These are phyloP conservation scores for Petunia secreta DNA, from an alignment of 257 asterid genomes.

Conservation along the genomic window DNA sequence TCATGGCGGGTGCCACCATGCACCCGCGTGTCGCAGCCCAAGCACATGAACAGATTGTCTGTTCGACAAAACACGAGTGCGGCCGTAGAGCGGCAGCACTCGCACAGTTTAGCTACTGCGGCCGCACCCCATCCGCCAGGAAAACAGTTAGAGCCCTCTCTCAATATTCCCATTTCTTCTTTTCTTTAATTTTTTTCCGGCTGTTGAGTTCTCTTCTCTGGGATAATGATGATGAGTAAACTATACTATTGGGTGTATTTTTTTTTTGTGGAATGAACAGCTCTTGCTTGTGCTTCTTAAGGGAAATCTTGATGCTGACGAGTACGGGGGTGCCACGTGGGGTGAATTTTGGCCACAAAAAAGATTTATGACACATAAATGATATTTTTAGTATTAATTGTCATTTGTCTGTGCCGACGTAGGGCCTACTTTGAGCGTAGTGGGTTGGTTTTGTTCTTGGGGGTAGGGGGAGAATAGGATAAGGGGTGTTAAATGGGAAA, in stretches of 20 bases:
- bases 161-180: constrained; percentile 31
- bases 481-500: constrained; percentile 6
- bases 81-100: constrained; percentile 61
- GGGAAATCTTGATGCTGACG: constrained; percentile 46
- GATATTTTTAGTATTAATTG: constrained; percentile 58
- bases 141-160: constrained; percentile 38
- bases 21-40: constrained; percentile 57
- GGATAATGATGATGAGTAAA: constrained; percentile 31
- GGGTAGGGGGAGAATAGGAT: background rate
- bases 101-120: constrained; percentile 60
- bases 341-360: constrained; percentile 44
- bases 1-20: constrained; percentile 53
- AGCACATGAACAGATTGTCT: constrained; percentile 67
- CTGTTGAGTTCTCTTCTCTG: background rate
- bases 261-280: constrained; percentile 32
- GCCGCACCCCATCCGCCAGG: constrained; percentile 38
- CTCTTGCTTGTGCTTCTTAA: constrained; percentile 36
- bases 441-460: background rate
- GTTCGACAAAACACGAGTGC: constrained; percentile 74
- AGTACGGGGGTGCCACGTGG: constrained; percentile 64
- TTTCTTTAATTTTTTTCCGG: background rate
- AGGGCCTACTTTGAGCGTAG: constrained; percentile 42
- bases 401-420: constrained; percentile 85
- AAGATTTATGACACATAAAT: constrained; percentile 38
- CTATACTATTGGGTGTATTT: constrained; percentile 34